These are phyloP conservation scores for Leptomonas pyrrhocoris DNA, from an alignment of 208 protist genomes.

Conservation along the genomic window DNA sequence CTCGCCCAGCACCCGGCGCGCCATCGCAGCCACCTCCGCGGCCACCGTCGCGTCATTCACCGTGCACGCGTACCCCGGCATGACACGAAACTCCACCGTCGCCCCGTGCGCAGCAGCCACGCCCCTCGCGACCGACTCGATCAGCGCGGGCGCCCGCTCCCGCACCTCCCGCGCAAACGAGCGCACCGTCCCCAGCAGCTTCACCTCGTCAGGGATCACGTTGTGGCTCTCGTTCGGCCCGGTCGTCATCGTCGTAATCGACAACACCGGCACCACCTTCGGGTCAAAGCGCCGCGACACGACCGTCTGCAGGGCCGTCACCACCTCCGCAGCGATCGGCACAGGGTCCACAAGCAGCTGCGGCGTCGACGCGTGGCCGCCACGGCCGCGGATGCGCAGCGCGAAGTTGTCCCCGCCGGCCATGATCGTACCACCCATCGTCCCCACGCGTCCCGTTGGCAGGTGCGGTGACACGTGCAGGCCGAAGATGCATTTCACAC, in stretches of 20 bases:
- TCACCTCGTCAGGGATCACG: conserved; percentile 56
- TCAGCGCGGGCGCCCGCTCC: conserved; percentile 32
- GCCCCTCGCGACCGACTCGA: conserved; percentile 45
- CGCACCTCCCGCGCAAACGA: conserved; percentile 40
- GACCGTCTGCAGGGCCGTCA: too few species aligned
- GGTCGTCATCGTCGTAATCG: conserved; percentile 44
- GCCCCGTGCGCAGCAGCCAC: conserved; percentile 50
- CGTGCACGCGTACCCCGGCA: not conserved
- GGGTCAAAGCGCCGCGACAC: conserved; percentile 55
- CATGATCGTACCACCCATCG: conserved; percentile 27
- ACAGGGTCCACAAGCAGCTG: conserved; percentile 66
- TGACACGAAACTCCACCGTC: conserved; percentile 29
- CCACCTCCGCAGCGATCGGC: conserved; percentile 59
- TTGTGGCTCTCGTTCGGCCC: conserved; percentile 57
- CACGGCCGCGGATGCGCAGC: conserved; percentile 47
- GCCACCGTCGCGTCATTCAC: conserved; percentile 44
- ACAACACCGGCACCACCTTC: conserved; percentile 48
- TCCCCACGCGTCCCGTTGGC: conserved; percentile 26
- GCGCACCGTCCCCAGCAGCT: conserved; percentile 56
- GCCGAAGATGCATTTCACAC: conserved; percentile 57
- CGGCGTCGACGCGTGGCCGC: conserved; percentile 66
- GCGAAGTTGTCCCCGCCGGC: conserved; percentile 36
- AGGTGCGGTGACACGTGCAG: conserved; percentile 38
- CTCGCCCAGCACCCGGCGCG: conserved; percentile 27
- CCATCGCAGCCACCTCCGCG: conserved; percentile 34